These are phyloP conservation scores for Plectosphaerella sp. DNA, from an alignment of 2,329 filamentous ascomycete genomes.

Conservation along the genomic window DNA sequence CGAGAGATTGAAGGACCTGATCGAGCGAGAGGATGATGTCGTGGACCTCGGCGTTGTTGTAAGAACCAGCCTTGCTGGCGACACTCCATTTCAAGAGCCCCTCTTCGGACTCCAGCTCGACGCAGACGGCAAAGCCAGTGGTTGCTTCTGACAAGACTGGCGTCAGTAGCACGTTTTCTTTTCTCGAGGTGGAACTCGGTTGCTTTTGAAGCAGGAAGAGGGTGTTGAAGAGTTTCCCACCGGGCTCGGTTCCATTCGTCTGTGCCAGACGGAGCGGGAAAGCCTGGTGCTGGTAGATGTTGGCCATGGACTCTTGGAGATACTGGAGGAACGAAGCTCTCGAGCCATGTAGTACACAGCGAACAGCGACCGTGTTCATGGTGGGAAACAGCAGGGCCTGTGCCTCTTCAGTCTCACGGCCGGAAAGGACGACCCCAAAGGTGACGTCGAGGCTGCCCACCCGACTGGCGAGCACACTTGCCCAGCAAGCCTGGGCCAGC, in stretches of 20 bases:
- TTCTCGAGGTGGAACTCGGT: neutral
- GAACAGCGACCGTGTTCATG: conserved; percentile 84
- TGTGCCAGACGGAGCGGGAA: conserved; percentile 72
- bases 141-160: conserved; percentile 62
- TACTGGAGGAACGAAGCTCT: conserved; percentile 62
- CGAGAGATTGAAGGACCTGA: conserved; percentile 49
- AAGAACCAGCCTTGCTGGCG: conserved; percentile 59
- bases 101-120: conserved; percentile 66
- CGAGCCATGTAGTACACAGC: conserved; percentile 68
- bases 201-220: conserved; percentile 50
- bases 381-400: conserved; percentile 74
- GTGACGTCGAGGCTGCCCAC: conserved; percentile 65
- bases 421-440: conserved; percentile 80
- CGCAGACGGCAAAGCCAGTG: conserved; percentile 77
- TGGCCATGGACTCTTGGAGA: conserved; percentile 65
- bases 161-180: conserved; percentile 41
- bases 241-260: conserved; percentile 26
- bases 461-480: conserved; percentile 61
- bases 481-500: conserved; percentile 73
- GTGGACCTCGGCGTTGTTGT: conserved; percentile 39
- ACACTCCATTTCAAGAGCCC: conserved; percentile 62
- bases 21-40: conserved; percentile 58
- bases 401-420: conserved; percentile 69
- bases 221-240: conserved; percentile 45
- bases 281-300: conserved; percentile 67